Evolutionary conservation across 1,139 yeast species (phyloP).

Genomic region (Scheffersomyces titani): DNA sequence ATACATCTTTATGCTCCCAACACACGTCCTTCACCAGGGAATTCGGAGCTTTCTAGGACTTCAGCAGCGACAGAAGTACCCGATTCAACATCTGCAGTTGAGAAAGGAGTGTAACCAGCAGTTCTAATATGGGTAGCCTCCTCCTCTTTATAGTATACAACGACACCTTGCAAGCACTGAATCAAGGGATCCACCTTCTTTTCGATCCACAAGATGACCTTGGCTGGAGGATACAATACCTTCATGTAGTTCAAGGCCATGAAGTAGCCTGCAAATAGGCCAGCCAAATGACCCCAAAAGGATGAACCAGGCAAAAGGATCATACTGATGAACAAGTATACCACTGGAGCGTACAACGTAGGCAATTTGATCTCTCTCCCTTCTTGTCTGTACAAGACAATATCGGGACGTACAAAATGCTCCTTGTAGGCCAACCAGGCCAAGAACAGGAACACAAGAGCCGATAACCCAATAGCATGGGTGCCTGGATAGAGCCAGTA

Average conservation of each 20-base stretch:
- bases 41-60: slow-evolving; percentile 7
- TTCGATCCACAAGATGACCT: slow-evolving; percentile 69
- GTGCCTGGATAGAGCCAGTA: slow-evolving; percentile 52
- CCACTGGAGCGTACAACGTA: slow-evolving; percentile 61
- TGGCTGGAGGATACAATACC: slow-evolving; percentile 65
- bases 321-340: slow-evolving; percentile 50
- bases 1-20: slow-evolving; percentile 19
- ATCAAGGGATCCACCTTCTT: slow-evolving; percentile 50
- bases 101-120: slow-evolving; percentile 37
- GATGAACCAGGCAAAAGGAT: slow-evolving; percentile 61
- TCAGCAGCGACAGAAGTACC: slow-evolving; percentile 5
- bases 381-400: slow-evolving; percentile 24
- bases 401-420: slow-evolving; percentile 50
- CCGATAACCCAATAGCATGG: slow-evolving; percentile 68
- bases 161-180: slow-evolving; percentile 51
- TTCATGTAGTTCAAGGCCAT: slow-evolving; percentile 60
- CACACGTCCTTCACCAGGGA: slow-evolving; percentile 36
- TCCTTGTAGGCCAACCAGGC: slow-evolving; percentile 67
- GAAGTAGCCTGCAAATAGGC: slow-evolving; percentile 41
- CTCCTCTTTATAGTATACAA: slow-evolving; percentile 57
- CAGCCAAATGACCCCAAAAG: slow-evolving; percentile 68
- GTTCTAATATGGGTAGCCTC: slow-evolving; percentile 50
- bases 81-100: slow-evolving; percentile 27
- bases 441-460: slow-evolving; percentile 72
- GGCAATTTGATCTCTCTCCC: slow-evolving; percentile 49